Base-by-base conservation (phyloP, 2,329 filamentous ascomycete species). In the Mycosphaerelloides madeirae region DNA sequence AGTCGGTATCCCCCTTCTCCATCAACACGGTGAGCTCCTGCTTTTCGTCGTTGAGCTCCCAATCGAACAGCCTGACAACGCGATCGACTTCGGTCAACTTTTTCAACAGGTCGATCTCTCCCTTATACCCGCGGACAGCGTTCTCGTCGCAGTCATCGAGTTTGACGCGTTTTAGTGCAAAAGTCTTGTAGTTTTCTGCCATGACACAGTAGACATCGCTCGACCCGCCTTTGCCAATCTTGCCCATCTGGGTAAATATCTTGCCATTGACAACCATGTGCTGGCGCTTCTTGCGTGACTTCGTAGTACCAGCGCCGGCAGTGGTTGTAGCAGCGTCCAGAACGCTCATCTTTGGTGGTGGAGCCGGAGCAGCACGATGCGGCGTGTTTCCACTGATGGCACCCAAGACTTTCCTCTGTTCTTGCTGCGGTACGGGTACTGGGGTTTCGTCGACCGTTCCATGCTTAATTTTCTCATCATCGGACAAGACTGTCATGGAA, bases 161-260 rank as follows among this genome's bases (percentile, higher is more conserved):
- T 41, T 91, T 87, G 18, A 98, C 93, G 38, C 88, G 79, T 70
- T 98, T 98, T 54, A 98, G 70, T 1, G 93, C 93, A 67, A 95
- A 90, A 67, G 95, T 87, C 65, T 90, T 94, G 60, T 88, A 90
- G 61, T 96, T 97, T 65, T 98, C 93, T 0, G 93, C 91, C 74
- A 95, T 95, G 28, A 98, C 93, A 35, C 89, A 84, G 66, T 95
- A 98, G 1, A 98, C 93, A 61, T 94, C 90, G 38, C 85, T 90
- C 56, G 88, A 96, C 25, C 93, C 93, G 50, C 93, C 93, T 46
- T 90, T 84, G 8, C 93, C 93, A 54, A 98, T 83, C 55, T 85
- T 87, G 64, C 95, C 90, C 50, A 97, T 79, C 36, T 91, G 79
- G 16, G 89, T 93, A 62, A 95, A 98, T 29, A 83, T 79, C 62